Evolutionary conservation across 179 eudicot genomes (phyloP).

Genomic region (Heliamphora pulchella): DNA sequence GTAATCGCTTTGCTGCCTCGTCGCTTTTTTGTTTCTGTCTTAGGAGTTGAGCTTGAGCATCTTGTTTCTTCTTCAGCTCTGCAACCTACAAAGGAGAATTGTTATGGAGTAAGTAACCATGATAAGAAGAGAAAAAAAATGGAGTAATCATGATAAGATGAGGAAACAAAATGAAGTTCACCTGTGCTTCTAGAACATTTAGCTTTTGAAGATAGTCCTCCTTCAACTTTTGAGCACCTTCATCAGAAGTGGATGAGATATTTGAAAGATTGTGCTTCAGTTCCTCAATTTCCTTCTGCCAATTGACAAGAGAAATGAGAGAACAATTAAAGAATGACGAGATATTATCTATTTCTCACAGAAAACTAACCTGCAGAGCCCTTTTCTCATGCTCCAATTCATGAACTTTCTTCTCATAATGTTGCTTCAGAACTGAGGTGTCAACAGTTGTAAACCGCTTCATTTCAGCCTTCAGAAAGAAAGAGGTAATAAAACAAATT

Average conservation of each 20-base stretch:
- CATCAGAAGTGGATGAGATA: slow-evolving; percentile 65
- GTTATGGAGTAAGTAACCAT: neutral
- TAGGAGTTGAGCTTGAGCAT: slow-evolving; percentile 86
- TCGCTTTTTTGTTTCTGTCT: slow-evolving; percentile 94
- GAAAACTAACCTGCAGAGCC: slow-evolving; percentile 55
- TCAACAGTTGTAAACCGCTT: slow-evolving; percentile 58
- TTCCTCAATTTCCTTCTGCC: slow-evolving; percentile 86
- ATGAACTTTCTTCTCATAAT: slow-evolving; percentile 81
- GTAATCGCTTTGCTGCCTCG: slow-evolving; percentile 86
- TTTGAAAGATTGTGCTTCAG: slow-evolving; percentile 62
- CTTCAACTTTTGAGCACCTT: slow-evolving; percentile 84
- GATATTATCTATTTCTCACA: too few relatives aligned
- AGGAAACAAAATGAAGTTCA: slow-evolving; percentile 17
- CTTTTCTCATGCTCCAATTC: slow-evolving; percentile 88
- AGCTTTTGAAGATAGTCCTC: slow-evolving; percentile 92
- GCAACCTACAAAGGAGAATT: slow-evolving; percentile 49
- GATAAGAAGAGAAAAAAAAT: slow-evolving; percentile 4
- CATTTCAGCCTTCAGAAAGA: slow-evolving; percentile 81
- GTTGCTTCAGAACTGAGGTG: slow-evolving; percentile 77
- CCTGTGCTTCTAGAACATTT: slow-evolving; percentile 84
- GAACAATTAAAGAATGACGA: neutral
- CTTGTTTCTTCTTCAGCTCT: slow-evolving; percentile 88
- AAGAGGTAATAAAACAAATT: neutral
- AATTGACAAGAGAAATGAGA: slow-evolving; percentile 15
- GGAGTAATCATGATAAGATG: slow-evolving; percentile 12